Percentiles rank a stretch among this genome's conserved stretches.
phyloP scores from a whole-genome alignment of 768 basidiomycete genomes.

The Fomitopsis serialis region DNA sequence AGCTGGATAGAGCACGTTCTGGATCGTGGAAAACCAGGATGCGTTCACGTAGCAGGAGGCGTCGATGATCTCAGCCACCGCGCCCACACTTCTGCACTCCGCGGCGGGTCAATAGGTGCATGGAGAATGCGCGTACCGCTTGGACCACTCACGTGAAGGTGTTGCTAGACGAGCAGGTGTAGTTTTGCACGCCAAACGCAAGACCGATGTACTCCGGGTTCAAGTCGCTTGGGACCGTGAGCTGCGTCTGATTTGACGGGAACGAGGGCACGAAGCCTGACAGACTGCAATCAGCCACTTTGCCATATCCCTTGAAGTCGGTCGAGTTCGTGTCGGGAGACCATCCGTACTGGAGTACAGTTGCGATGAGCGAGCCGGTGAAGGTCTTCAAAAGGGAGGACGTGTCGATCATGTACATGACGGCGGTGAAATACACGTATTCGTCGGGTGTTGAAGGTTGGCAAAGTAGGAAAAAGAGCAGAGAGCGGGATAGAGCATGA shows the following conservation, averaged over 20 bases:
- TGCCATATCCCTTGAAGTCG: no score
- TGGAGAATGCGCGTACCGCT: not conserved
- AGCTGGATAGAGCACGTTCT: slow-evolving; percentile 8
- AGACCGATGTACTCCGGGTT: slow-evolving; percentile 35
- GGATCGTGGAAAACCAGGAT: slow-evolving; percentile 14
- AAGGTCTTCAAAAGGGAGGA: no score
- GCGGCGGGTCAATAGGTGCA: not conserved
- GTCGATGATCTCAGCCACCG: slow-evolving; percentile 28
- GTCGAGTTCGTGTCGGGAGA: no score
- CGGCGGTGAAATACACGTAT: no score
- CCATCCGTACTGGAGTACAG: no score
- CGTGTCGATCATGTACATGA: no score
- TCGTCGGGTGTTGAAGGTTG: no score
- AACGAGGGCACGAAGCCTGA: slow-evolving; percentile 18
- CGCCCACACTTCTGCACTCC: slow-evolving; percentile 37
- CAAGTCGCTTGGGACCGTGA: slow-evolving; percentile 26
- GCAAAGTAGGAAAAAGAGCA: no score
- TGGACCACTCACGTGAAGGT: slow-evolving; percentile 35
- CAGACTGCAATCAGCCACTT: slow-evolving; percentile 17
- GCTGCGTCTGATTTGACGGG: slow-evolving; percentile 23
- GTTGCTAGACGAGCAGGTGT: slow-evolving; percentile 38
- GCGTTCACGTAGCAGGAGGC: slow-evolving; percentile 20
- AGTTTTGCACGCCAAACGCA: slow-evolving; percentile 49
- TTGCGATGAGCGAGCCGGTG: no score
- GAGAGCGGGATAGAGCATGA: no score